Evolutionary conservation across 2,329 filamentous ascomycete genomes (phyloP), one percentile per base, ranked within the genome.

Genomic region (Nemania abortiva): DNA sequence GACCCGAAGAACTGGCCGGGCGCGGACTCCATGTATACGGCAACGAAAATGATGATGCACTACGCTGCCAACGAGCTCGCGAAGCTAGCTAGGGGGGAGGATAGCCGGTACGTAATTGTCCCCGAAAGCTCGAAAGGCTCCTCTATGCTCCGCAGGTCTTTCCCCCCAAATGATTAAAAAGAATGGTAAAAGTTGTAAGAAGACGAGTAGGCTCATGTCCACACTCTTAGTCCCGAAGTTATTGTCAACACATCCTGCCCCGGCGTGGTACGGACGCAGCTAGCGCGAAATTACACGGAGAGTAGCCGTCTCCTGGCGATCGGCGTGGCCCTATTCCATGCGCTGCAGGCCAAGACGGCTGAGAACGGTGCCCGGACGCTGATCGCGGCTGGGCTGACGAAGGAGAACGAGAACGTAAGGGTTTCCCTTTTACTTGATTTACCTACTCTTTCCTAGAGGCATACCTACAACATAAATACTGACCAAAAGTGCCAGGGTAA

Each of bases 171-270:
- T 49, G 13, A n/a, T 47, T 47, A 6, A 50, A 5, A 5, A 11
- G 7, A 13, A 3, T 42, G 37, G 10, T 13, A 7, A 13, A 10
- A 22, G 1, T 5, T 11, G 1, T 24, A 2, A 49, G 24, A 24
- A 11, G 6, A 50, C 49, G 13, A 52, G 15, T 10, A 29, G 1
- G 6, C 10, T 29, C 22, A 6, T 3, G 22, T 2, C 45, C 5
- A 6, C 11, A 31, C n/a, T n/a, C n/a, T n/a, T 29, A 76, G 75
- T 7, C 76, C 76, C 5, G 68, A 76, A 24, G 76, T 77, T 49
- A 73, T 78, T 50, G 24, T 78, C 60, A 77, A 78, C 56, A 75
- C 73, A 6, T 60, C 74, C 54, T 78, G 75, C 27, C 76, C 77
- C 0, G 77, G 77, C 20, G 37, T 75, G 11, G 73, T 77, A 2